These are phyloP conservation scores for Rhodamnia argentea DNA, from an alignment of 345 rosid species.

Conservation along the genomic window DNA sequence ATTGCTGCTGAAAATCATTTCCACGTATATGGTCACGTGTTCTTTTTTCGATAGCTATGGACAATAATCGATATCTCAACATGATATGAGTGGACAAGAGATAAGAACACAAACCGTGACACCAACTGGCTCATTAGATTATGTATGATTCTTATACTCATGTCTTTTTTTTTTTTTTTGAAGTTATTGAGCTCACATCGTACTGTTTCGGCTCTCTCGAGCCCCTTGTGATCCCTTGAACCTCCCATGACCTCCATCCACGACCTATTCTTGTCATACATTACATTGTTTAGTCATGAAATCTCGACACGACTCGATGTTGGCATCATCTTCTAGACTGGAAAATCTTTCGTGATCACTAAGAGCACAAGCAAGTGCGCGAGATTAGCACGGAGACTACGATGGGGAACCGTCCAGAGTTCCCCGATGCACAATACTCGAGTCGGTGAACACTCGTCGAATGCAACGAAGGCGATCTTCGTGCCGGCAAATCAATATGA, in stretches of 20 bases:
- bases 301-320: neutral
- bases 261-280: neutral
- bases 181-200: neutral
- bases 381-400: neutral
- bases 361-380: neutral
- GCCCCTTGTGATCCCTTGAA: neutral
- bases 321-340: neutral
- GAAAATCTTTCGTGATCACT: neutral
- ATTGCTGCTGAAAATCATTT: neutral
- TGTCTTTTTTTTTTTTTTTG: neutral
- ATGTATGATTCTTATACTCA: neutral
- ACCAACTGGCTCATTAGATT: neutral
- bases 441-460: neutral
- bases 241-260: neutral
- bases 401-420: neutral
- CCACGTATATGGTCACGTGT: neutral
- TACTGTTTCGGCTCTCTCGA: neutral
- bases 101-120: neutral
- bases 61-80: neutral
- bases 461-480: rapidly evolving
- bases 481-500: neutral
- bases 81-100: neutral
- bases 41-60: neutral
- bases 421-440: neutral
- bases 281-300: neutral